These are phyloP conservation scores for Brassica incana DNA, from an alignment of 345 rosid species.

Conservation along the genomic window DNA sequence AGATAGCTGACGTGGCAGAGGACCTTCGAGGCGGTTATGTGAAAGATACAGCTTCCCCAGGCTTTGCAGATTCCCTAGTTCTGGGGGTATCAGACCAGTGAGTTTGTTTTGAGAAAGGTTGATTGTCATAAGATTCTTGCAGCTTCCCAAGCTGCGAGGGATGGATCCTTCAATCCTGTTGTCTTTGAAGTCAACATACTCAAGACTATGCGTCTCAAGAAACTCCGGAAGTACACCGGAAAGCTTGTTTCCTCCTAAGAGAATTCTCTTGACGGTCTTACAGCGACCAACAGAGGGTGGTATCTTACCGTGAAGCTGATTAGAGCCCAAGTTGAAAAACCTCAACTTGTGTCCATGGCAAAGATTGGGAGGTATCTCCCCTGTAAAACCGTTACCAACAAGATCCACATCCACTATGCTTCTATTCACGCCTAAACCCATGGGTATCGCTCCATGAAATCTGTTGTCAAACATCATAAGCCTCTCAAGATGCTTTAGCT, in stretches of 20 bases:
- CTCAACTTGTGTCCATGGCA: slow-evolving; percentile 57
- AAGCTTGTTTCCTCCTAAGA: slow-evolving; percentile 52
- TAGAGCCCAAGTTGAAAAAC: slow-evolving; percentile 52
- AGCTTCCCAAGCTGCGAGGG: slow-evolving; percentile 59
- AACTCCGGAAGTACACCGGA: slow-evolving; percentile 60
- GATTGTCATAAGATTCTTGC: slow-evolving; percentile 47
- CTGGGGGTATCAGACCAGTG: slow-evolving; percentile 56
- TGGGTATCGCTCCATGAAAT: slow-evolving; percentile 64
- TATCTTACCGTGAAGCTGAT: slow-evolving; percentile 66
- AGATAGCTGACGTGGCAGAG: slow-evolving; percentile 65
- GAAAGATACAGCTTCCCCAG: slow-evolving; percentile 58
- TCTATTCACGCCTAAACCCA: slow-evolving; percentile 61
- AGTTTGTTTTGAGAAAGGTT: slow-evolving; percentile 61
- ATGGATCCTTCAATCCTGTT: slow-evolving; percentile 60
- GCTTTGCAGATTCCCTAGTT: slow-evolving; percentile 53
- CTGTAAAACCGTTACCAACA: slow-evolving; percentile 57
- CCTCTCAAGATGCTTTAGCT: slow-evolving; percentile 56
- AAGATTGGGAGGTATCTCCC: slow-evolving; percentile 65
- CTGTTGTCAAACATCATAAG: slow-evolving; percentile 52
- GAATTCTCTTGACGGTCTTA: slow-evolving; percentile 58
- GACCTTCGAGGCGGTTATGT: slow-evolving; percentile 55
- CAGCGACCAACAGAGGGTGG: slow-evolving; percentile 60
- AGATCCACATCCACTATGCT: slow-evolving; percentile 66
- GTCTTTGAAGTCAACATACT: slow-evolving; percentile 47
- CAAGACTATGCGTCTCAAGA: slow-evolving; percentile 44